Percentiles rank a stretch among this genome's conserved stretches.
Conservation (phyloP, 2,329 filamentous ascomycete genomes). For the Zymoseptoria pseudotritici region DNA sequence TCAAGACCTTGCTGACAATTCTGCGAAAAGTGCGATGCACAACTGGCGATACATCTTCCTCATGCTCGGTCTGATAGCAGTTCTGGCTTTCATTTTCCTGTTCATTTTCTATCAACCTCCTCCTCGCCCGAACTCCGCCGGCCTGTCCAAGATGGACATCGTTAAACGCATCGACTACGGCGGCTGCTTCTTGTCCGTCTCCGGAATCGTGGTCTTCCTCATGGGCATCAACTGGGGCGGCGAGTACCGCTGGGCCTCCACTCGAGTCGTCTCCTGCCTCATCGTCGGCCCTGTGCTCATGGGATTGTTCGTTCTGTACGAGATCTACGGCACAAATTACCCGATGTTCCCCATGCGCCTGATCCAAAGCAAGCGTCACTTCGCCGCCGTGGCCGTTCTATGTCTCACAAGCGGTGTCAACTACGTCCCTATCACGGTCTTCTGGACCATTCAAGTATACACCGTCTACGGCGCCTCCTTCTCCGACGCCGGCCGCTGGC, state of each 20-base stretch:
- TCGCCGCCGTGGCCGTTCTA: constrained; percentile 12
- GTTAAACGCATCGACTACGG: constrained; percentile 42
- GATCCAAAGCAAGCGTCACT: constrained; percentile 21
- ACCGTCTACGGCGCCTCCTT: constrained; percentile 48
- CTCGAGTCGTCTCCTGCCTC: constrained; percentile 17
- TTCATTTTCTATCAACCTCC: constrained; percentile 48
- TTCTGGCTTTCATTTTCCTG: constrained; percentile 44
- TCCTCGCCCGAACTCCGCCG: constrained; percentile 34
- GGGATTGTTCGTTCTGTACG: constrained; percentile 18
- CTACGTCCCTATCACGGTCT: constrained; percentile 37
- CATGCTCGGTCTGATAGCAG: constrained; percentile 45
- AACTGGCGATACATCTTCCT: constrained; percentile 50
- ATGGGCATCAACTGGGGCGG: constrained; percentile 28
- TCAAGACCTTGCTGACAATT: background rate
- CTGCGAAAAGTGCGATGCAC: constrained; percentile 22
- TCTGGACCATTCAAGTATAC: constrained; percentile 57
- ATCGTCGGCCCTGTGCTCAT: constrained; percentile 18
- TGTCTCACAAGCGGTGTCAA: constrained; percentile 25
- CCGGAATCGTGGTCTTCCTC: constrained; percentile 44
- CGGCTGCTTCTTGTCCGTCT: constrained; percentile 45
- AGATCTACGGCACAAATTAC: constrained; percentile 15
- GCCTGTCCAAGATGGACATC: constrained; percentile 34
- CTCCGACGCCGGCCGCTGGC: constrained; percentile 45
- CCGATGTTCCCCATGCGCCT: constrained; percentile 25
- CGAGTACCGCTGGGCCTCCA: constrained; percentile 11